Base-by-base conservation (phyloP, 1,284 basidiomycete species). In the Microbotryum lychnidis-dioicae region DNA sequence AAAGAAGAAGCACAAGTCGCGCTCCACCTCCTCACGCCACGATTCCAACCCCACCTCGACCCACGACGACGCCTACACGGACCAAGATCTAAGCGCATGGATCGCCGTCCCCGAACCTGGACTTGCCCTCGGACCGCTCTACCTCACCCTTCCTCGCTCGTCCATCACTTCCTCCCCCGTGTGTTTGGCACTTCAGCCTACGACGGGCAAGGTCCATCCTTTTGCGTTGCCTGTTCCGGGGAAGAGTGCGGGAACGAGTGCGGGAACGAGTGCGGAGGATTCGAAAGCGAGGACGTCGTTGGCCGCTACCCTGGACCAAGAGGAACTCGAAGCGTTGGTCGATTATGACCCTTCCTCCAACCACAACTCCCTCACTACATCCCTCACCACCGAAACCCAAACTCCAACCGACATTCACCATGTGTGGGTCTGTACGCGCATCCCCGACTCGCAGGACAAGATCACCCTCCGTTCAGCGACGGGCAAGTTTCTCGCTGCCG, bases 401-500 rank as follows among this genome's bases (percentile, higher is more conserved):
- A 31, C 60, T 18, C 89, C 89, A 14, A 82, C 82, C 0, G 89
- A 91, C 61, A 83, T 92, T 64, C 79, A 89, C 57, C 85, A 92
- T 75, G 85, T 96, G 62, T 87, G 91, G 91, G 86, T 97, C 62
- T 81, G 82, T 57, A 85, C 88, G 48, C 80, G 90, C 68, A 81
- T 96, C 62, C 82, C 89, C 56, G 86, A 89, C 42, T 84, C 88
- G 27, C 74, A 82, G 10, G 67, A 70, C 55, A 89, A 87, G 23
- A 81, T 91, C 71, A 92, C 91, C 71, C 77, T 91, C 59, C 83
- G 89, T 23, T 87, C 87, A 44, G 87, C 87, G 14, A 86, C 87
- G 72, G 88, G 88, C 21, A 90, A 89, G 74, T 92, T 90, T 73
- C 76, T 92, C 53, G 89, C 87, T 20, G 87, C 86, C 74, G 87